phyloP scores from a whole-genome alignment of 2,329 filamentous ascomycete species.

The Colletotrichum camelliae region DNA sequence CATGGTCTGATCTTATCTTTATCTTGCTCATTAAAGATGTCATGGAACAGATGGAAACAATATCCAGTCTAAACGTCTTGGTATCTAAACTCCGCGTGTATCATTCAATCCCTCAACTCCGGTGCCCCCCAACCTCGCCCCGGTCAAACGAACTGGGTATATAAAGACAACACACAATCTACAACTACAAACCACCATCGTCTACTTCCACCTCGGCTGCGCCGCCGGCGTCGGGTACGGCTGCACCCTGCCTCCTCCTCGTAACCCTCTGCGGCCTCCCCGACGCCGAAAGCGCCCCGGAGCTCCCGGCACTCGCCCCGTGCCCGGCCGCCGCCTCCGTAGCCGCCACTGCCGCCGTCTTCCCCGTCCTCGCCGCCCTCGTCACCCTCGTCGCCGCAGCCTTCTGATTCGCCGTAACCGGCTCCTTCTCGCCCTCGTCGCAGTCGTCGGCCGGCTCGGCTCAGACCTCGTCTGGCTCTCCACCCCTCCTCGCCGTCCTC shows the following conservation, averaged over 20 bases:
- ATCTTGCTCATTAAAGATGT: not conserved
- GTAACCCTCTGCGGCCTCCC: conserved; percentile 4
- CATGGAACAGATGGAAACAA: not conserved
- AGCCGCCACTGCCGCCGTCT: not conserved
- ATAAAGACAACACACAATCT: not conserved
- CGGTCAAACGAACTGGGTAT: not conserved
- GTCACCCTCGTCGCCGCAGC: not conserved
- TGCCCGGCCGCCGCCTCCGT: not conserved
- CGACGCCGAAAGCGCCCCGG: not conserved
- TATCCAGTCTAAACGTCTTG: not conserved
- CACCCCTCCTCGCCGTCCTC: conserved; percentile 1
- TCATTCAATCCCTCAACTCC: not conserved
- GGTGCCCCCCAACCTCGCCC: not conserved
- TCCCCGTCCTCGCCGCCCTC: not conserved
- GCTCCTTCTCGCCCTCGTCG: not conserved
- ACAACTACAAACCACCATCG: not conserved
- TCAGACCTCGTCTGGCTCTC: conserved; percentile 14
- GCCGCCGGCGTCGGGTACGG: too few relatives aligned
- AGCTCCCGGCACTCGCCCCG: not conserved
- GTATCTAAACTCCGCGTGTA: not conserved
- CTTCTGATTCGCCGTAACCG: not conserved
- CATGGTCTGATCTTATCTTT: not conserved
- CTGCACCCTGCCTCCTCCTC: conserved; percentile 1
- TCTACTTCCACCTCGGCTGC: conserved; percentile 14
- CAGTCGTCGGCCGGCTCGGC: not conserved